phyloP scores from a whole-genome alignment of 257 asterid species.

The Coffea eugenioides region DNA sequence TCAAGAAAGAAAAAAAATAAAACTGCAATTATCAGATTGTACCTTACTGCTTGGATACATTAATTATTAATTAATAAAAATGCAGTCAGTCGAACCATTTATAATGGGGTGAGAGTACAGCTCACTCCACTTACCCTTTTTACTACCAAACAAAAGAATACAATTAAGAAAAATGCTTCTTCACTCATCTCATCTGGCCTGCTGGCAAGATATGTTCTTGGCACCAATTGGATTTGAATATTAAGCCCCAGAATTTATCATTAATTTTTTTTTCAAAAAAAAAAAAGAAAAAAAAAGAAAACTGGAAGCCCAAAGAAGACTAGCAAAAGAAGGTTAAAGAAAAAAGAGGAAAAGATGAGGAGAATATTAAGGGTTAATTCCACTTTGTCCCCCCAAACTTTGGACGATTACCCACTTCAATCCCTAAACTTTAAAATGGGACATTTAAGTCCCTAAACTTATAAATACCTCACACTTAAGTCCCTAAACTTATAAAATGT shows the following conservation, averaged over 20 bases:
- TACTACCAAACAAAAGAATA: slow-evolving; percentile 19
- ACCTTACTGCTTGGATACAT: slow-evolving; percentile 19
- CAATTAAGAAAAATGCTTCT: slow-evolving; percentile 5
- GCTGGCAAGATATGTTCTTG: slow-evolving; percentile 8
- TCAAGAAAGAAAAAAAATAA: background rate
- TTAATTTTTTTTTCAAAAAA: too few relatives aligned
- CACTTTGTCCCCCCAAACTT: too few relatives aligned
- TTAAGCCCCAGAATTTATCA: background rate
- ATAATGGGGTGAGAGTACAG: slow-evolving; percentile 28
- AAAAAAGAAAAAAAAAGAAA: background rate
- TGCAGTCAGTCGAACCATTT: slow-evolving; percentile 15
- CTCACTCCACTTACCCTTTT: slow-evolving; percentile 37
- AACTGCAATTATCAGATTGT: slow-evolving; percentile 5
- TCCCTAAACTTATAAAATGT: too few relatives aligned
- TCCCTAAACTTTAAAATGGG: too few relatives aligned
- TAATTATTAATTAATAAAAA: background rate
- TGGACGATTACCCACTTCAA: too few relatives aligned
- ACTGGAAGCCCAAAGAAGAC: background rate
- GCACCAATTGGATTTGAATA: background rate
- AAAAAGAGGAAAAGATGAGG: background rate
- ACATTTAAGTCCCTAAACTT: too few relatives aligned
- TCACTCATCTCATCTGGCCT: slow-evolving; percentile 12
- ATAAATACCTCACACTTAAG: too few relatives aligned
- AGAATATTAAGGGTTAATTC: too few relatives aligned
- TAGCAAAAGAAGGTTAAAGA: slow-evolving; percentile 3